Evolutionary conservation across 2,329 filamentous ascomycete species (phyloP).

Genomic region (Ophiostoma tasmaniense): DNA sequence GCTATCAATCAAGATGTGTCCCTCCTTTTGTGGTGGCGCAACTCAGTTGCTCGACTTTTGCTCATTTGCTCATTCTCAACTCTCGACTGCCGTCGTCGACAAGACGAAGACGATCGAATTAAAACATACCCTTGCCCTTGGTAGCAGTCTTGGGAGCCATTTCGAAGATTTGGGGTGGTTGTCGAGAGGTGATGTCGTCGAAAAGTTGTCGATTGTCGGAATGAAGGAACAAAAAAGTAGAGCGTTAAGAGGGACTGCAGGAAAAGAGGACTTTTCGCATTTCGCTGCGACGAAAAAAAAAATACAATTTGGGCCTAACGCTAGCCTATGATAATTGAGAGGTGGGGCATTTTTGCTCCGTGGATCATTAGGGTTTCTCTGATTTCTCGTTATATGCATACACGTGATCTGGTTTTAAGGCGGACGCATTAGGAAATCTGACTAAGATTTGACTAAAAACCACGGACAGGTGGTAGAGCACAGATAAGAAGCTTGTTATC

Average conservation of each 20-base stretch:
- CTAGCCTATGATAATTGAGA: background rate
- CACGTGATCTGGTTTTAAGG: background rate
- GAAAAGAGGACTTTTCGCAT: constrained; percentile 7
- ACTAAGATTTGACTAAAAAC: background rate
- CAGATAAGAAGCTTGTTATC: background rate
- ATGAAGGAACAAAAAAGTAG: background rate
- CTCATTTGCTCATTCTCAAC: background rate
- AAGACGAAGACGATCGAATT: background rate
- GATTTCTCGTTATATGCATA: background rate
- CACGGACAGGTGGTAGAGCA: background rate
- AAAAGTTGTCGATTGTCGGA: constrained; percentile 9
- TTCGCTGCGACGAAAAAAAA: constrained; percentile 3
- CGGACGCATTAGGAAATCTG: background rate
- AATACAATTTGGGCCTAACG: background rate
- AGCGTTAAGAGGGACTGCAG: background rate
- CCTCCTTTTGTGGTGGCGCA: background rate
- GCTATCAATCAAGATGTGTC: background rate
- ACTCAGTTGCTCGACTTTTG: background rate
- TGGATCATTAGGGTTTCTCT: constrained; percentile 4
- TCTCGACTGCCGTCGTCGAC: background rate
- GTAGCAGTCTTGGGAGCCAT: constrained; percentile 32
- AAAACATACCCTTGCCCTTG: constrained; percentile 33
- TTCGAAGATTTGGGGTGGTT: constrained; percentile 23
- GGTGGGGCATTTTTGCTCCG: background rate
- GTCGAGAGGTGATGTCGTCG: constrained; percentile 15